Evolutionary conservation across 352 stramenopile genomes (phyloP), one percentile per base, ranked within the genome.

Genomic region (Blastocystis sp.): DNA sequence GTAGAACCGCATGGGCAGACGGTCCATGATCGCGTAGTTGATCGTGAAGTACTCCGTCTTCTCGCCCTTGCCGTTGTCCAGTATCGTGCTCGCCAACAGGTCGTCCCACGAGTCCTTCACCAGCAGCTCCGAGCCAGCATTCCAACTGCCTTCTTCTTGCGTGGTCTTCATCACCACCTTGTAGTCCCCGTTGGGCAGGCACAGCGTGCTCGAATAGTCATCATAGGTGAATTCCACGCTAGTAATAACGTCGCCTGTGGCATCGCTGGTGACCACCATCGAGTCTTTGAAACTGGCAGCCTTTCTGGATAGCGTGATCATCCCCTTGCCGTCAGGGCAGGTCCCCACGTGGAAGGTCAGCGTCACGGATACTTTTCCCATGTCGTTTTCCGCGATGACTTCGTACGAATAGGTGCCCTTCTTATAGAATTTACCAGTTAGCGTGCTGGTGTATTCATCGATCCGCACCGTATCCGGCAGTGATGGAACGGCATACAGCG

Each of bases 271-370:
- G 61, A 34, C 4, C 11, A 66, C 14, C 40, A 34, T 40, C 11
- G 28, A n/a, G 28, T 34, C 61, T 17, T 7, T 14, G 28, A 34
- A 34, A 34, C 28, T 34, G n/a, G n/a, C n/a, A 11, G 2, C 28
- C 61, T n/a, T 40, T 2, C 61, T n/a, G 40, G 61, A 66, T 7
- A 66, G 10, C 4, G 61, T 66, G n/a, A 66, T 66, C 11, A 66
- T 40, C 0, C n/a, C 28, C 61, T 66, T n/a, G 40, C 40, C 42
- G 3, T 80, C 24, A 61, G 70, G 70, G 14, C 70, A 80, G 2
- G 14, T 57, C 17, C 70, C 70, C 10, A 80, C 70, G 54, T 63
- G 43, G 19, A 80, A 28, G n/a, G 43, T 11, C 2, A 80, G n/a
- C 2, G 17, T 45, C 14, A 80, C 59, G 6, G 43, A 11, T n/a